Base-by-base conservation (phyloP, 768 basidiomycete genomes). In the Leucogyrophana mollusca region DNA sequence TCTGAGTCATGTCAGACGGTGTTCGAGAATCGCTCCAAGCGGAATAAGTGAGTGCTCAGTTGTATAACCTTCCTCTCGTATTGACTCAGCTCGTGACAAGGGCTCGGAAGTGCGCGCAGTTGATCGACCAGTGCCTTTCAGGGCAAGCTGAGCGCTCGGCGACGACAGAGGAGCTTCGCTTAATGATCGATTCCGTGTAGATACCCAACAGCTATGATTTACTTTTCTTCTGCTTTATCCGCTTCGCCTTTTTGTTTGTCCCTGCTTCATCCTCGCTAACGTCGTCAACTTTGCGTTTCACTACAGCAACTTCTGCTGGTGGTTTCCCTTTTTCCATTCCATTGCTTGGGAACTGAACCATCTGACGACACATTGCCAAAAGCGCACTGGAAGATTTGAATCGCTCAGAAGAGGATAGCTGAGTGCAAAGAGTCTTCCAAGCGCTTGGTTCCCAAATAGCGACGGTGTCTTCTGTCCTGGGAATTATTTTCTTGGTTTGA, bases 381-480 rank as follows among this genome's bases (percentile, higher is more conserved):
- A 92, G 73, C 6, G 78, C 80, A 24, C 73, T 62, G 1, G 86
- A 83, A 5, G 77, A 70, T 58, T 80, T 80, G 66, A 88, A 83
- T 20, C 80, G 76, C n/a, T 75, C 62, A 13, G 79, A 80, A 4
- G 68, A 56, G 34, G 68, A 62, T 9, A 94, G 60, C 42, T 63
- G 67, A 23, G 61, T 60, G 7, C 69, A 66, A 13, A 93, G 64
- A 9, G 56, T 56, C 21, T 70, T 69, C 80, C 92, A 90, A 2
- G 67, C 61, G 4, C 69, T 56, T 1, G 80, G 70, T 42, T 82
- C 72, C 92, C 92, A 95, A 4, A 74, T 64, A 4, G 60, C 53
- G 9, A 58, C 46, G 11, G 73, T 51, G 3, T 63, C 56, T 13
- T 63, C 62, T 0, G 65, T 47, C 23, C 56, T 4, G 64, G 61